A percentile compares a stretch with the other conserved stretches of the same genome.
Evolutionary conservation across 2,329 filamentous ascomycete genomes (phyloP).

Genomic region (Pyricularia sp.): DNA sequence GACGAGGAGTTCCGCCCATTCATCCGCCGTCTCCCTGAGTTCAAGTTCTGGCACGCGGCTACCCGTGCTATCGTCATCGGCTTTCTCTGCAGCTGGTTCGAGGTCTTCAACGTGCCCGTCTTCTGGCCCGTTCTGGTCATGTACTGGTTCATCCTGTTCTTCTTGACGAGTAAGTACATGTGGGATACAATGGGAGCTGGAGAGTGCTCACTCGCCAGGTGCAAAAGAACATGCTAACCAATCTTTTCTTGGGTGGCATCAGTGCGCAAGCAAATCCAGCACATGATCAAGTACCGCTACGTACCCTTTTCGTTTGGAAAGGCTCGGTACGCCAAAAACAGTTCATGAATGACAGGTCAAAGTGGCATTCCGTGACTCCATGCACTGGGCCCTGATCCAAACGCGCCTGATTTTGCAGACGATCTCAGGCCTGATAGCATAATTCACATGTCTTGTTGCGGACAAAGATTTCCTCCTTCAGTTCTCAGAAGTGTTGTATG

Average conservation of each 20-base stretch:
- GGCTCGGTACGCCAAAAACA: conserved; percentile 63
- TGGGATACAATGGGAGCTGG: neutral
- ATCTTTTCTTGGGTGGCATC: neutral
- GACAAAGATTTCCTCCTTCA: neutral
- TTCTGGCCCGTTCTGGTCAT: conserved; percentile 99
- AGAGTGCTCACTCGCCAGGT: neutral
- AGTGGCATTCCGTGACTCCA: neutral
- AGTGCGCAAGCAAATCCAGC: conserved; percentile 99
- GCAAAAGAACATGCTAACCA: neutral
- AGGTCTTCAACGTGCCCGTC: conserved; percentile 91
- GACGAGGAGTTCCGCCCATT: conserved; percentile 98
- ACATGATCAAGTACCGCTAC: conserved; percentile 99
- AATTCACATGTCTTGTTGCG: neutral
- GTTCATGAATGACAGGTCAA: conserved; percentile 15
- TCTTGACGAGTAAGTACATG: conserved; percentile 73
- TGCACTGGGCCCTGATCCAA: neutral
- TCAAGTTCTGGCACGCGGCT: conserved; percentile 99
- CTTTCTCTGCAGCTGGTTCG: conserved; percentile 86
- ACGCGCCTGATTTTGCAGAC: neutral
- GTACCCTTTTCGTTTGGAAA: conserved; percentile 91
- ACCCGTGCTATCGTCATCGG: conserved; percentile 77
- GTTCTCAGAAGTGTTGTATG: neutral
- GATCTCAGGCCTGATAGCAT: neutral
- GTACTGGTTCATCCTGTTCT: conserved; percentile 97
- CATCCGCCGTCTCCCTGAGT: conserved; percentile 90